Evolutionary conservation across 208 protist genomes (phyloP).

Genomic region (Trypanosoma cruzi): DNA sequence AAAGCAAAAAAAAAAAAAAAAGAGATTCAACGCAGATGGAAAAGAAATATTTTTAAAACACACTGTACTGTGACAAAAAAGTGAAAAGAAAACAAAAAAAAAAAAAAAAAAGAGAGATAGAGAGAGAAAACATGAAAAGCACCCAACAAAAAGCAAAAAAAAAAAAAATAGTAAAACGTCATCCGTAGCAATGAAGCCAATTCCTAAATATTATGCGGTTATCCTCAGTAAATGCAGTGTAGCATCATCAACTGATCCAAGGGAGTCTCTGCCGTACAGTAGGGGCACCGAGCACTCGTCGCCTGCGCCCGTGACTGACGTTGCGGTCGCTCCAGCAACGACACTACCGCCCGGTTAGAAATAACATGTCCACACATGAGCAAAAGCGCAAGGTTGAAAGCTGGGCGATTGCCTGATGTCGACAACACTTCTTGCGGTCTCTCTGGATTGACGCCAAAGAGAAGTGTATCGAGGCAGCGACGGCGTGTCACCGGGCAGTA

Average conservation of each 20-base stretch:
- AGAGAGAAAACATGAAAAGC: constrained; percentile 4
- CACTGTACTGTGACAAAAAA: no score
- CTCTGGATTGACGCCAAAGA: constrained; percentile 34
- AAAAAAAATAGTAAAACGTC: constrained; percentile 8
- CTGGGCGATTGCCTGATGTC: constrained; percentile 7
- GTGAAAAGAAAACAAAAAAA: constrained; percentile 7
- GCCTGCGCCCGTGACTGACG: constrained; percentile 23
- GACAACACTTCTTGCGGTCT: constrained; percentile 10
- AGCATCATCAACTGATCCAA: constrained; percentile 46
- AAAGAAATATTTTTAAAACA: not conserved
- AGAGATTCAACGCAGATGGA: not conserved
- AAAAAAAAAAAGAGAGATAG: constrained; percentile 21
- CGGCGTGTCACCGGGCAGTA: constrained; percentile 80
- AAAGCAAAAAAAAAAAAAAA: constrained; percentile 13
- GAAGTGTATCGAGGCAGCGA: constrained; percentile 72
- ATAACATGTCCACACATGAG: constrained; percentile 81
- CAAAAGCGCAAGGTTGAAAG: constrained; percentile 64
- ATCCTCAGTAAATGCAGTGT: constrained; percentile 48
- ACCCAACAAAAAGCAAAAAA: no score
- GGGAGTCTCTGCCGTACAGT: constrained; percentile 54
- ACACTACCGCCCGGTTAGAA: constrained; percentile 54
- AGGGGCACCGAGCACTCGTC: constrained; percentile 58
- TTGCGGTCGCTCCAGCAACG: constrained; percentile 31
- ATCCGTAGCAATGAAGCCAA: not conserved
- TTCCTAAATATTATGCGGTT: not conserved